phyloP scores from a whole-genome alignment of 2,329 filamentous ascomycete species.

The Exophiala sideris region DNA sequence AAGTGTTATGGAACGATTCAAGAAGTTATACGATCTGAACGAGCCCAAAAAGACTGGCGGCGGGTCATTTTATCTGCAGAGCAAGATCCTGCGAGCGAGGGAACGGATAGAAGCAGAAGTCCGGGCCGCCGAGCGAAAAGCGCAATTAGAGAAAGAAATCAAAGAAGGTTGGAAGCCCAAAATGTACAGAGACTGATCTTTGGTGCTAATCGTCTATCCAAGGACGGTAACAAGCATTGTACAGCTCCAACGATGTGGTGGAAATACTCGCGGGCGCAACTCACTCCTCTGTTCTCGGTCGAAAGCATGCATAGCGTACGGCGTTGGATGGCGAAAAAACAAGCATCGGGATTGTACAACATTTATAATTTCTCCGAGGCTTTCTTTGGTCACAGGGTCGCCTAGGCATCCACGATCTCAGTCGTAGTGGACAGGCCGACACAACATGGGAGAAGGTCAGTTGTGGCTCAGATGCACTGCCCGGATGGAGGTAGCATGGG shows the following conservation, averaged over 20 bases:
- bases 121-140: slow-evolving; percentile 66
- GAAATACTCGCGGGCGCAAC: not conserved
- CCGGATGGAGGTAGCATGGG: not conserved
- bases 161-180: slow-evolving; percentile 92
- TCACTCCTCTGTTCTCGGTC: slow-evolving; percentile 6
- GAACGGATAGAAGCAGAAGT: slow-evolving; percentile 90
- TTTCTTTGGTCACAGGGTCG: not conserved
- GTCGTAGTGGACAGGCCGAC: not conserved
- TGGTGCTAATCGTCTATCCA: slow-evolving; percentile 24
- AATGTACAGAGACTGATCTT: slow-evolving; percentile 79
- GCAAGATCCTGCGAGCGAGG: slow-evolving; percentile 86
- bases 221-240: slow-evolving; percentile 26
- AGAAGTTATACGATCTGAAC: slow-evolving; percentile 90
- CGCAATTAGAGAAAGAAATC: slow-evolving; percentile 71
- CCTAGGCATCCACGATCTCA: not conserved
- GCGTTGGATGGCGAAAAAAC: slow-evolving; percentile 14
- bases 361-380: not conserved
- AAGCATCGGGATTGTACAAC: slow-evolving; percentile 18
- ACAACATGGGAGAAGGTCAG: not conserved
- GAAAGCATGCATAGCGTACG: slow-evolving; percentile 25
- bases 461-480: not conserved
- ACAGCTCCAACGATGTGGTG: not conserved
- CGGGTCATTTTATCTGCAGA: slow-evolving; percentile 96
- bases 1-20: slow-evolving; percentile 80
- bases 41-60: slow-evolving; percentile 77